Evolutionary conservation across 148 eudicot species (phyloP), one percentile per base, ranked within the genome.

Genomic region (Vaccinium darrowii): DNA sequence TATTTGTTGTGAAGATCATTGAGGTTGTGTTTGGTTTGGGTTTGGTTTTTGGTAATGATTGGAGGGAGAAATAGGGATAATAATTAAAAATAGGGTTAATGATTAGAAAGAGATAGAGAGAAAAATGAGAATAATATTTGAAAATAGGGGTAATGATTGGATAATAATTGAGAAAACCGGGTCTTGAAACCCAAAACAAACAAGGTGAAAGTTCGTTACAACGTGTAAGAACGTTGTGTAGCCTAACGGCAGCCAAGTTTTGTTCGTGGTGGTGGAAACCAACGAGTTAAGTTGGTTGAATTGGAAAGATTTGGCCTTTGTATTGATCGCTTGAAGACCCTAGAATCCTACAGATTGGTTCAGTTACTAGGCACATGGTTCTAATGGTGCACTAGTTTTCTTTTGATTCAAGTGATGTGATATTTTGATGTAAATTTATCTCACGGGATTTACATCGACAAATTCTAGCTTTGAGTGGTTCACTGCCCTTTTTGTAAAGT

Each of bases 361-460:
- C 8, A 3, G 47, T 30, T 57, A 36, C 1, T 21, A n/a, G 82
- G 7, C 4, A 8, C 18, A n/a, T 75, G 78, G 52, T 75, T 75
- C 52, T 47, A 19, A 43, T 75, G 78, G 52, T 15, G 80, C 15
- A 60, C 11, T 15, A 21, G 51, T 39, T 81, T 60, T 81, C 53
- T 81, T 49, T 81, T n/a, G 53, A 81, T 39, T 58, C 72, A 60
- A 12, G 23, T 60, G 53, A 81, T 62, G 36, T 4, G 13, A 81
- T 19, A 36, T 0, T 62, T 18, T 4, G 13, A 81, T 19, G 60
- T 0, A 27, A 27, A 13, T 30, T 33, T 43, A 36, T 36, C 18
- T 10, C 10, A 27, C 15, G 10, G 33, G 19, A 49, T 77, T 77
- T 50, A 25, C 51, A 12, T 50, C 3, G 21, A 53, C 18, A 76